Percentiles rank a stretch among this genome's conserved stretches.
Conservation (phyloP, 1,139 yeast species). For the Debaryomyces sp. region DNA sequence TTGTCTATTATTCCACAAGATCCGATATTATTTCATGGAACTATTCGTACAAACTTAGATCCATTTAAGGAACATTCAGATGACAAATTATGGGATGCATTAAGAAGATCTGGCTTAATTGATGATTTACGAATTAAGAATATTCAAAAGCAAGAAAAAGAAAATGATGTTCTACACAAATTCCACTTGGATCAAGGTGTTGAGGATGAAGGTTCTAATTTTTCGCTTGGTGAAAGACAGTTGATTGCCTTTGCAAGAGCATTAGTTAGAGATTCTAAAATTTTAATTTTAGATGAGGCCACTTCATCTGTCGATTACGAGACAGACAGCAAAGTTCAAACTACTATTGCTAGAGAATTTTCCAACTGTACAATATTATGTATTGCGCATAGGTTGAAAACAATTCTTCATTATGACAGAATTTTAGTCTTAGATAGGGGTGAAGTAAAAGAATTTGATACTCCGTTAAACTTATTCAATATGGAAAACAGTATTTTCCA, state of each 20-base stretch:
- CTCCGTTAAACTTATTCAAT: constrained; percentile 48
- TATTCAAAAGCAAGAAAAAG: constrained; percentile 12
- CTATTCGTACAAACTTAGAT: constrained; percentile 66
- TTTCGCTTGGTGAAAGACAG: constrained; percentile 79
- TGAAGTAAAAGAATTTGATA: constrained; percentile 59
- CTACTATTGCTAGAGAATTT: constrained; percentile 64
- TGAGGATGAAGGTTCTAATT: constrained; percentile 74
- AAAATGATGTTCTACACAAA: constrained; percentile 41
- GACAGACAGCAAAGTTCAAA: constrained; percentile 72
- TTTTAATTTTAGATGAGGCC: constrained; percentile 78
- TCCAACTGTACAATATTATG: constrained; percentile 69
- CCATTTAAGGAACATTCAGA: constrained; percentile 61
- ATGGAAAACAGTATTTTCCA: constrained; percentile 30
- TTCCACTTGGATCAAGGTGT: constrained; percentile 69
- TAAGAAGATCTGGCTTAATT: constrained; percentile 65
- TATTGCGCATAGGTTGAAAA: constrained; percentile 77
- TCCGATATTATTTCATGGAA: constrained; percentile 70
- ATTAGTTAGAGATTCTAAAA: constrained; percentile 65
- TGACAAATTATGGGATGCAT: constrained; percentile 53
- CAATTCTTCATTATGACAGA: constrained; percentile 66
- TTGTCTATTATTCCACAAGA: constrained; percentile 78
- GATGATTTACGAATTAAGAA: constrained; percentile 23
- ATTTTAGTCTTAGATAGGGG: constrained; percentile 71
- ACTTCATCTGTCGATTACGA: constrained; percentile 82
- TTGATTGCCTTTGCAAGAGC: constrained; percentile 77